phyloP scores from a whole-genome alignment of 73 alveolate species.

The Durusdinium trenchii region DNA sequence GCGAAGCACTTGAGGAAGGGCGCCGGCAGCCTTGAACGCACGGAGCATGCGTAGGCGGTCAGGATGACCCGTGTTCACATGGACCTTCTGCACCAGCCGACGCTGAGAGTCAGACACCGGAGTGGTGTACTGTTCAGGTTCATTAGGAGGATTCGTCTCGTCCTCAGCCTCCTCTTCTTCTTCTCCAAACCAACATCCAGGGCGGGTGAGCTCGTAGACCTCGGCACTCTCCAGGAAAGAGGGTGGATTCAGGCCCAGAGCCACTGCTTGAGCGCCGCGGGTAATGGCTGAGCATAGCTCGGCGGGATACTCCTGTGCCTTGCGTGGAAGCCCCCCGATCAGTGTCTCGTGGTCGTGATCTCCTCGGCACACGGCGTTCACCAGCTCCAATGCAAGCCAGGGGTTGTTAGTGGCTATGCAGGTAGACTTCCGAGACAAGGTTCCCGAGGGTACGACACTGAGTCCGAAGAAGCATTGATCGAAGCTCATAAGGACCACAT shows the following conservation, averaged over 20 bases:
- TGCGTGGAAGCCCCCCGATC: not conserved
- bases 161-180: not conserved
- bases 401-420: not conserved
- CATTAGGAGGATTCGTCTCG: not conserved
- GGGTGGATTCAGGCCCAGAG: not conserved
- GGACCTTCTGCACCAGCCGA: not conserved
- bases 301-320: not conserved
- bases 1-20: not conserved
- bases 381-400: not conserved
- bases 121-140: not conserved
- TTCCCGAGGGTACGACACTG: not conserved
- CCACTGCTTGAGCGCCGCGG: not conserved
- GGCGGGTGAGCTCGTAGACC: not conserved
- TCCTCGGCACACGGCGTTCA: not conserved
- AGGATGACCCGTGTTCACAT: constrained; percentile 52
- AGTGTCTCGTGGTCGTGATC: not conserved
- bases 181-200: not conserved
- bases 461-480: not conserved
- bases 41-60: not conserved
- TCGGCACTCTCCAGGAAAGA: not conserved
- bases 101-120: not conserved
- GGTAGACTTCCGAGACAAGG: not conserved
- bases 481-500: not conserved
- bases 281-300: not conserved
- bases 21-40: not conserved